Percentiles rank a stretch among this genome's conserved stretches.
Evolutionary conservation across 495 filamentous ascomycete species (phyloP).

Genomic region (Daldinia concentrica): DNA sequence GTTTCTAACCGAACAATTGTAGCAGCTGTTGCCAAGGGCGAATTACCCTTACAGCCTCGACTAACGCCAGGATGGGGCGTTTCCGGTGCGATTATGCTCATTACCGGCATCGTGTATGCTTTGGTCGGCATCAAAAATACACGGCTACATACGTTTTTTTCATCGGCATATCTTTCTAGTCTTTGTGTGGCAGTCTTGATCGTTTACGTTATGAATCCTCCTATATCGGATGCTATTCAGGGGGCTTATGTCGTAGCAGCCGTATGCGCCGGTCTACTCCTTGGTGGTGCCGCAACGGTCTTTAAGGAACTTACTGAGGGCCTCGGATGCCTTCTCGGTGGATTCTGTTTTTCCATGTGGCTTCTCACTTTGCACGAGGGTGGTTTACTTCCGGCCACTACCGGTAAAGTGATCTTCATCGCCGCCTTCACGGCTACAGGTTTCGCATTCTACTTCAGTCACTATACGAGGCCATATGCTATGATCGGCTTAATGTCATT

Average conservation of each 20-base stretch:
- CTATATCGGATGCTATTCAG: constrained; percentile 78
- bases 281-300: constrained; percentile 78
- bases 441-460: constrained; percentile 81
- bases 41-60: constrained; percentile 75
- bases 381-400: constrained; percentile 70
- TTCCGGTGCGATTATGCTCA: constrained; percentile 77
- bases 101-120: constrained; percentile 72
- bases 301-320: constrained; percentile 90
- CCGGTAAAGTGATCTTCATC: constrained; percentile 78
- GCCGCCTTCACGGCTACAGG: constrained; percentile 70
- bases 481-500: constrained; percentile 81
- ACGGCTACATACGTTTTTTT: constrained; percentile 85
- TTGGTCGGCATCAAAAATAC: constrained; percentile 86
- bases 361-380: constrained; percentile 79
- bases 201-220: constrained; percentile 87
- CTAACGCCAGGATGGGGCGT: constrained; percentile 85
- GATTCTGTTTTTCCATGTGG: constrained; percentile 93
- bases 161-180: constrained; percentile 75
- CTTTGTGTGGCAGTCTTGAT: constrained; percentile 85
- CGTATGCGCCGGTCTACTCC: constrained; percentile 75
- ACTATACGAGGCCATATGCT: constrained; percentile 78
- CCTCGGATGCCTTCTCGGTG: constrained; percentile 85
- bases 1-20: constrained; percentile 10
- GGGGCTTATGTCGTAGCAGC: constrained; percentile 89
- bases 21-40: constrained; percentile 54